Base-by-base conservation (phyloP, 495 filamentous ascomycete species). In the Melanomma pulvis-pyrius region DNA sequence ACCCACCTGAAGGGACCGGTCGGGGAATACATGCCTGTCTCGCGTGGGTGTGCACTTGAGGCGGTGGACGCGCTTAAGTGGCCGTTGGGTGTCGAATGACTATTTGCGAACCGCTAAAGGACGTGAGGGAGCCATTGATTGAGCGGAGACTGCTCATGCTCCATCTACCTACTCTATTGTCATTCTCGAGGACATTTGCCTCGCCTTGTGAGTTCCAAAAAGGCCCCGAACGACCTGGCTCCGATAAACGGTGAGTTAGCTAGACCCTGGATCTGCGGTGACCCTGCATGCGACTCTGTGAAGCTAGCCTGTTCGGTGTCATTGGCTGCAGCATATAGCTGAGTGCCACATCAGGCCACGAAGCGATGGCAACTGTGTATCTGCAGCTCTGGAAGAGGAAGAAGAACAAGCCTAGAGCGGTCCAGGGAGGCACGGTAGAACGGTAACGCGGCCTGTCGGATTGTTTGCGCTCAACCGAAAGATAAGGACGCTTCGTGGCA, bases 351-450 rank as follows among this genome's bases (percentile, higher is more conserved):
- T 30, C 49, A 46, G 60, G 19, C 60, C 60, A 54, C 60, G 48
- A 63, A 53, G 53, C 19, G 28, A 54, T 32, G 48, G 47, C n/a
- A 55, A 50, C 30, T 25, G 19, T 30, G 39, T 53, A 28, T 28
- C 46, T 50, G 26, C 25, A 52, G 36, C 49, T 28, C 46, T 50
- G 26, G 46, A 52, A 51, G 28, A 30, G 28, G 26, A 34, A 34
- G 7, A 30, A 50, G 46, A 17, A 47, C 19, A 26, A 61, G 58
- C 17, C 60, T 63, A 63, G 60, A 63, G 48, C 60, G 24, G 49
- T 28, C 60, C 19, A 47, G 6, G 13, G 22, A 13, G 29, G 56
- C 25, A 25, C 11, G 12, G 39, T 12, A 12, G 56, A 59, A 24
- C 13, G 56, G 39, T 15, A 44, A 44, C 9, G 39, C 39, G 39